Evolutionary conservation across 371 early-diverging fungal genomes (phyloP), one percentile per base, ranked within the genome.

Genomic region (Umbelopsis sp.): DNA sequence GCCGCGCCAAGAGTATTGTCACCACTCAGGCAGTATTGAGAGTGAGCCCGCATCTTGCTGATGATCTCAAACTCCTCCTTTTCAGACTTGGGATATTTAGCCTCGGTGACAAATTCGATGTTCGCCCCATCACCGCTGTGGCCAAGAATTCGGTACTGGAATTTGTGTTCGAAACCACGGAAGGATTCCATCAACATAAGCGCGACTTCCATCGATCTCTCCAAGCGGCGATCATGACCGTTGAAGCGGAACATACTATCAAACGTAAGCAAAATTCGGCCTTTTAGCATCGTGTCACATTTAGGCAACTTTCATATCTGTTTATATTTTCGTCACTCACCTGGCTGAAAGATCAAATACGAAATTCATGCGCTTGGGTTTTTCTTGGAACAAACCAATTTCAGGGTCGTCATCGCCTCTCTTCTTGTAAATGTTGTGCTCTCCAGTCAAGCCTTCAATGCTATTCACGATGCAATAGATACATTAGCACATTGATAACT

Each of bases 141-240:
- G 0, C 93, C 94, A 20, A 87, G 76, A 71, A 94, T 90, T 29
- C 86, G 85, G 72, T 94, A 94, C 8, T 79, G 84, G 68, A 92
- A 93, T 73, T 94, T 93, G 78, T 95, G 82, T 69, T 95, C 95
- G 74, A 94, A 90, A 14, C 82, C 84, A 53, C 93, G 86, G 78
- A 97, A 89, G 1, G 94, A 84, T 73, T 97, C 96, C 87, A 97
- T 91, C 57, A 94, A 79, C 91, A 89, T 90, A 24, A 90, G 80
- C 1, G 92, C 90, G 14, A 90, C 88, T 70, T 92, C 92, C 80
- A 91, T 80, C 1, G 88, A 89, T 7, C 91, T 80, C 44, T 89
- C 90, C 53, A 92, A 72, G 22, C 92, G 89, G 48, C 87, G 80
- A 69, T 92, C 92, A 63, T 90, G 87, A 2, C 86, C 81, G 52